phyloP scores from a whole-genome alignment of 2,329 filamentous ascomycete genomes.

The Trichoderma semiorbis region DNA sequence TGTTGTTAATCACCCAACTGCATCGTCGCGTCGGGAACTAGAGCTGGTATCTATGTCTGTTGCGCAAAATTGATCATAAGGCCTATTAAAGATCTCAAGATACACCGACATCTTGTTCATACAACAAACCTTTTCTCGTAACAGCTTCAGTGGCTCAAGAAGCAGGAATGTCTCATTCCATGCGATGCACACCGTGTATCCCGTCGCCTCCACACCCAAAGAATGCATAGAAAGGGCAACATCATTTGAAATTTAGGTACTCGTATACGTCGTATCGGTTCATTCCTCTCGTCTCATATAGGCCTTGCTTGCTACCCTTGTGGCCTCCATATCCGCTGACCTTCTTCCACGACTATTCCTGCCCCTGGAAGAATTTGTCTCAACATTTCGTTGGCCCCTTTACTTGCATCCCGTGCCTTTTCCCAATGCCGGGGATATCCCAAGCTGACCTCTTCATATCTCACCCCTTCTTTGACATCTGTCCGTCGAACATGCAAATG shows the following conservation, averaged over 20 bases:
- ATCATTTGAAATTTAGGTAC: background rate
- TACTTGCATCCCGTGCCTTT: background rate
- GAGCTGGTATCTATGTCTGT: too few species aligned
- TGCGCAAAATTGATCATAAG: too few species aligned
- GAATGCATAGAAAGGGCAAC: background rate
- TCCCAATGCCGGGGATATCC: slow-evolving; percentile 10
- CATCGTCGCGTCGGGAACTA: too few species aligned
- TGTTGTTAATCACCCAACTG: too few species aligned
- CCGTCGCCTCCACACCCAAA: background rate
- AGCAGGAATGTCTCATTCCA: background rate
- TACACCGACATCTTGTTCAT: background rate
- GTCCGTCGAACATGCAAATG: slow-evolving; percentile 8
- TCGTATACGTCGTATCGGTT: background rate
- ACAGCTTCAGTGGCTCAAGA: background rate
- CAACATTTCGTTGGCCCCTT: slow-evolving; percentile 9
- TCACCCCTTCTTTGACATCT: slow-evolving; percentile 9
- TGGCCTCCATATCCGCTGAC: background rate
- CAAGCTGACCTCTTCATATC: slow-evolving; percentile 9
- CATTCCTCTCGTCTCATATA: background rate
- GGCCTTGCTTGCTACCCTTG: background rate
- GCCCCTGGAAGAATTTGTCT: background rate
- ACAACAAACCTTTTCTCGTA: background rate
- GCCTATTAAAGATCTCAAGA: background rate
- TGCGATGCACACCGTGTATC: background rate
- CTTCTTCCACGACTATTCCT: background rate